Evolutionary conservation across 2,329 filamentous ascomycete species (phyloP), one percentile per base, ranked within the genome.

Genomic region (Fusarium sp.): DNA sequence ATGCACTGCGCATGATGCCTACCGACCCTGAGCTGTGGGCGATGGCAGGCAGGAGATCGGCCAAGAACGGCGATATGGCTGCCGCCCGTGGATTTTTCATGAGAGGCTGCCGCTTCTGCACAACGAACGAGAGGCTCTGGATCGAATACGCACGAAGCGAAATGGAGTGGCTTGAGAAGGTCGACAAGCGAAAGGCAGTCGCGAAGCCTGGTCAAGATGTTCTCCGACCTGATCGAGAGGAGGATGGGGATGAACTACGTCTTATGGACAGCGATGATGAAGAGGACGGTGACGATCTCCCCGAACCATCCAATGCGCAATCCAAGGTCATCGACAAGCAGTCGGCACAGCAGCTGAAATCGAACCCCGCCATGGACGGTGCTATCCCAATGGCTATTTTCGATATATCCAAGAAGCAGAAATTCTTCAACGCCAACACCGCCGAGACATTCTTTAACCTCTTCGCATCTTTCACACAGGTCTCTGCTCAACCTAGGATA

Each of bases 331-430:
- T 85, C 48, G 78, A 83, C 68, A 79, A 83, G 57, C 78, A 83
- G 56, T 79, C 80, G 1, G 77, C 80, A 6, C 75, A 79, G 68
- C 82, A 83, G 54, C 81, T 97, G 67, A 84, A 91, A 74, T 88
- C 88, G 58, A 95, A 94, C 47, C 94, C 95, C 6, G 93, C 93
- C 11, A 84, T 97, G 67, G 92, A 92, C 62, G 96, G 96, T n/a
- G 96, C 93, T 17, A 97, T 99, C 70, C 94, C 96, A 3, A 87
- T 94, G 56, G 94, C 95, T 39, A 92, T 99, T 47, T 97, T 97
- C 75, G 93, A 97, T 74, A 88, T 93, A 22, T 90, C 94, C 7
- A 89, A 89, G 81, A 93, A 91, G 77, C 90, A 97, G 73, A 87
- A 91, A 52, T 89, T 92, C 68, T 88, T 90, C 76, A 87, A 86